Conservation (phyloP, 768 basidiomycete genomes). For the Piloderma croceum region DNA sequence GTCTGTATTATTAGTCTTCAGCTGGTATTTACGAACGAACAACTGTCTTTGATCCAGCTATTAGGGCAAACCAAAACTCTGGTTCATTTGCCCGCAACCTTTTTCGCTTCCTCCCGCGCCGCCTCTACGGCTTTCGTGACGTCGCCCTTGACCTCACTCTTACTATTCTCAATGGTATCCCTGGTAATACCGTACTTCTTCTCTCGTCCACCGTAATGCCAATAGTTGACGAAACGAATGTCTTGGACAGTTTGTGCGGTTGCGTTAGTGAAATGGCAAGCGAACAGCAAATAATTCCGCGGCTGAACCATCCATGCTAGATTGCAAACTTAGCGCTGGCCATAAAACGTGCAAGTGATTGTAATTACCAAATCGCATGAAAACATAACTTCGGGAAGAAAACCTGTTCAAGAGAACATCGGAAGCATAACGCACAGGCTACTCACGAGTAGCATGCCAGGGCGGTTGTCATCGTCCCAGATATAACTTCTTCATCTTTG, state of each 20-base stretch:
- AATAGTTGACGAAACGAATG: constrained; percentile 82
- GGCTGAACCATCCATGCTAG: constrained; percentile 93
- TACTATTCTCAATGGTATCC: constrained; percentile 15
- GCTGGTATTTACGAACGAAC: too few relatives aligned
- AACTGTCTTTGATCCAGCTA: constrained; percentile 12
- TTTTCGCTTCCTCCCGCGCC: constrained; percentile 37
- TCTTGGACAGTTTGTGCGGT: constrained; percentile 83
- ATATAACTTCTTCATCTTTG: constrained; percentile 96
- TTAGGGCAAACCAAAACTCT: constrained; percentile 4
- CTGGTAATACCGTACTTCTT: constrained; percentile 43
- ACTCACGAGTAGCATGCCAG: constrained; percentile 90
- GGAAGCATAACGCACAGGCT: background rate
- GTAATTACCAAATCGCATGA: constrained; percentile 87
- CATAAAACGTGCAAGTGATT: constrained; percentile 8
- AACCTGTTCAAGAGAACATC: background rate
- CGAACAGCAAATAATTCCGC: constrained; percentile 92
- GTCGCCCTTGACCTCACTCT: constrained; percentile 30
- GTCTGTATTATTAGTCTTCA: too few relatives aligned
- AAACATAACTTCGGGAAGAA: constrained; percentile 49
- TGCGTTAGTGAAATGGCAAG: constrained; percentile 89
- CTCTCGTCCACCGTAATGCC: constrained; percentile 85
- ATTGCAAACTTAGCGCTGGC: constrained; percentile 7
- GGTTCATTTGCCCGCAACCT: constrained; percentile 19
- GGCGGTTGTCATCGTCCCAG: constrained; percentile 93
- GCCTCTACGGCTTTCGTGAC: constrained; percentile 49